Evolutionary conservation across 495 filamentous ascomycete species (phyloP), one percentile per base, ranked within the genome.

Genomic region (Amorphotheca resinae): DNA sequence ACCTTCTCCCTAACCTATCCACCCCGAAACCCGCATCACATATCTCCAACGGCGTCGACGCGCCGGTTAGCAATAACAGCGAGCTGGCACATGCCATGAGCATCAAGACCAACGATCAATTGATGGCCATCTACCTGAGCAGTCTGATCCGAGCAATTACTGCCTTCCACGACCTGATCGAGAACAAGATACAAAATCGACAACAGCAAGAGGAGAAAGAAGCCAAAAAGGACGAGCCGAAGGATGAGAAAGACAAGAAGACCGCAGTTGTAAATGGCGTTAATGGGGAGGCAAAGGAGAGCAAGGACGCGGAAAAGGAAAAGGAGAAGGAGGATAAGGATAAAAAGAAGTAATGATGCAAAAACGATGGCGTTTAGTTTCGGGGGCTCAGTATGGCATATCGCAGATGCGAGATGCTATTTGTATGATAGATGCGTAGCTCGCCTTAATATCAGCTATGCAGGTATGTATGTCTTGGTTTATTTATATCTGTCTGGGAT

Each of bases 171-270:
- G 91, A 98, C 63, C 67, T 98, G 49, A 98, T 98, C 54, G 91
- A 98, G 71, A 98, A 98, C 67, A 98, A 98, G 79, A 94, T 96
- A 48, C 91, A 96, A 68, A 98, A 98, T 66, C 68, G 88, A 54
- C 89, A 95, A 65, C 84, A 89, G 59, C 86, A 93, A 63, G 91
- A 95, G 58, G 91, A 98, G 60, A 87, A 83, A 63, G 87, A 95
- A 51, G 75, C 74, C 42, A 82, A 81, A 72, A 80, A 82, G 62
- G 78, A 82, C 37, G 81, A 85, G 48, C 75, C 70, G 45, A 79
- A 80, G 58, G 67, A 63, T 42, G 71, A 77, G 46, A 70, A 69
- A 48, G 61, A 68, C 45, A 64, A 64, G 51, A 60, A 57, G 45
- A 44, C 45, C 4, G 53, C 44, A 38, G 56, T 49, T 15, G 35